Percentiles rank a stretch among this genome's conserved stretches.
phyloP scores from a whole-genome alignment of 345 rosid genomes.

The Hibiscus trionum region DNA sequence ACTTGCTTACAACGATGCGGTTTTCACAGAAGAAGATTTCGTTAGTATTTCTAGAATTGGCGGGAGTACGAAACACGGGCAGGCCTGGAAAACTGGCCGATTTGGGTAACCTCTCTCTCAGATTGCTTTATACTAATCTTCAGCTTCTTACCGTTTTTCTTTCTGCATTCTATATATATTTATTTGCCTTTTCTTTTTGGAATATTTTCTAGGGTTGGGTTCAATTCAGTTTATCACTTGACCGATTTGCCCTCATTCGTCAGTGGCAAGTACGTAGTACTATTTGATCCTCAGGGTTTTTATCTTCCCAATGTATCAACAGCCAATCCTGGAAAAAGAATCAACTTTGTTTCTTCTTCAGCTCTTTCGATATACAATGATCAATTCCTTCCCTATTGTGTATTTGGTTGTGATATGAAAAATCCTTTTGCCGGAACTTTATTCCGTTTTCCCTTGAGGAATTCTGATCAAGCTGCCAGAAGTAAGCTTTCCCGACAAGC shows the following conservation, averaged over 20 bases:
- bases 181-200: slow-evolving; percentile 14
- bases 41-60: slow-evolving; percentile 83
- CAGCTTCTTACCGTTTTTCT: background rate
- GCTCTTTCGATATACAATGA: slow-evolving; percentile 59
- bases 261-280: slow-evolving; percentile 73
- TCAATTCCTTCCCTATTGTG: slow-evolving; percentile 80
- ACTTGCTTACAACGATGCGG: slow-evolving; percentile 73
- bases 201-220: slow-evolving; percentile 56
- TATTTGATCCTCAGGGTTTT: slow-evolving; percentile 90
- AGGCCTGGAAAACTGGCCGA: slow-evolving; percentile 86
- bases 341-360: slow-evolving; percentile 66
- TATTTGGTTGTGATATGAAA: slow-evolving; percentile 89
- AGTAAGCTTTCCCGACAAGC: slow-evolving; percentile 93
- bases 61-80: slow-evolving; percentile 71
- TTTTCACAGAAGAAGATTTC: slow-evolving; percentile 88
- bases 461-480: slow-evolving; percentile 54
- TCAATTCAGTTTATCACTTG: slow-evolving; percentile 91
- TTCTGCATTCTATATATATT: background rate
- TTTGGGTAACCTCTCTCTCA: slow-evolving; percentile 48
- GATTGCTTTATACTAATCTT: background rate
- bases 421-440: slow-evolving; percentile 64
- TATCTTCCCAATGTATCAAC: slow-evolving; percentile 77
- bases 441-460: slow-evolving; percentile 90
- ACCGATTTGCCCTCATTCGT: slow-evolving; percentile 95
- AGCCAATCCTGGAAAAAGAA: slow-evolving; percentile 90